Evolutionary conservation across 352 stramenopile genomes (phyloP), one percentile per base, ranked within the genome.

Genomic region (Pythium pectinolyticum): DNA sequence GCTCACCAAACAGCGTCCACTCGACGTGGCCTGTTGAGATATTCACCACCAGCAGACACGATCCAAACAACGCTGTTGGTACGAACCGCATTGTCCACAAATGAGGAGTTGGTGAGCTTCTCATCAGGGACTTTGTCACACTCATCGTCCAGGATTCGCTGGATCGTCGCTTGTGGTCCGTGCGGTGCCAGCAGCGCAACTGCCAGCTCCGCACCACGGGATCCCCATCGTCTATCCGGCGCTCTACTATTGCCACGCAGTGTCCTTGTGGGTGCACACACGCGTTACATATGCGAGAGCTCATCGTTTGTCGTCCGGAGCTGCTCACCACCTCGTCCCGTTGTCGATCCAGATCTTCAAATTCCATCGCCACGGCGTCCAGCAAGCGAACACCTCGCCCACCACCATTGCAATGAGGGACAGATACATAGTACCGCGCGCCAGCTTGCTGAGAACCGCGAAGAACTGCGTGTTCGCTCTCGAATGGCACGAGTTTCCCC

Each of bases 31-130:
- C 31, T 32, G 15, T 39, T 15, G 35, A 20, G 12, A 66, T 15
- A 15, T 28, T 27, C n/a, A 74, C 58, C 17, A 74, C 25, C 25
- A 53, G 49, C 28, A 76, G 53, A 45, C 67, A 74, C 12, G 5
- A 35, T 14, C 71, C 71, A 30, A 78, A 54, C 27, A 75, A 22
- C n/a, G 53, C 20, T 2, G 67, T 72, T 14, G 9, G 20, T 8
- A 59, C 20, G 54, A 72, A 76, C 41, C 53, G 34, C 12, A 60
- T 63, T 6, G 37, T 12, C 43, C 43, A 54, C 12, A n/a, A 28
- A 9, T 40, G 27, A 11, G 6, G 31, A 4, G 5, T 5, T 12
- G 15, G 20, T 0, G 24, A 25, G 2, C 3, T 20, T 9, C 15
- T n/a, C 22, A 27, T 6, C n/a, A 12, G 17, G 2, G 20, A 11